Percentiles rank a stretch among this genome's conserved stretches.
phyloP scores from a whole-genome alignment of 768 basidiomycete genomes.

The Sporobolomyces roseus region DNA sequence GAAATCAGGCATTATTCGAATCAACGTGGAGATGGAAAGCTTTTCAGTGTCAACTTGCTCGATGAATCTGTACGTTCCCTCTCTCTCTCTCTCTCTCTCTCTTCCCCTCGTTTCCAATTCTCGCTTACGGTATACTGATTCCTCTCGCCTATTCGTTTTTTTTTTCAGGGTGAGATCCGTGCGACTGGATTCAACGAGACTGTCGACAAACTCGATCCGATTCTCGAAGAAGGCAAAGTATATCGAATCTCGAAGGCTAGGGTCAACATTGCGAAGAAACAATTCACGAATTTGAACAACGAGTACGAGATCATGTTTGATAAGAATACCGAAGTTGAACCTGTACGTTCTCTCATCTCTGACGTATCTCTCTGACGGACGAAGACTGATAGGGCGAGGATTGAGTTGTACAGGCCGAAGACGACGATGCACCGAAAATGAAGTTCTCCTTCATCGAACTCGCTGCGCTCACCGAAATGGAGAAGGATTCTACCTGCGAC shows the following conservation, averaged over 20 bases:
- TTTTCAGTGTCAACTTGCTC: conserved; percentile 89
- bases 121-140: neutral
- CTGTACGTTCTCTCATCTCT: conserved; percentile 52
- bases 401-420: conserved; percentile 63
- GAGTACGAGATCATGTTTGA: conserved; percentile 93
- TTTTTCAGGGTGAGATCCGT: conserved; percentile 59
- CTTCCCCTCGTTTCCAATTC: neutral
- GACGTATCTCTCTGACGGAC: no score
- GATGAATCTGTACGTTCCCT: conserved; percentile 74
- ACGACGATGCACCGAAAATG: conserved; percentile 72
- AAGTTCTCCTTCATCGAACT: conserved; percentile 78
- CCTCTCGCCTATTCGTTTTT: neutral
- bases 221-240: conserved; percentile 83
- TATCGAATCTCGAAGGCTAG: conserved; percentile 86
- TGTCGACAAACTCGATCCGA: conserved; percentile 77
- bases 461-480: conserved; percentile 58
- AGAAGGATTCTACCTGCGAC: conserved; percentile 78
- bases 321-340: conserved; percentile 74
- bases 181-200: conserved; percentile 85
- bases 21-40: conserved; percentile 82
- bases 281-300: conserved; percentile 81
- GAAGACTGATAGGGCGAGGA: no score
- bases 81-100: neutral
- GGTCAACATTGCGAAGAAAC: conserved; percentile 93
- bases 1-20: conserved; percentile 90